These are phyloP conservation scores for Marasmius fiardii DNA, from an alignment of 1,284 basidiomycete species.

Conservation along the genomic window DNA sequence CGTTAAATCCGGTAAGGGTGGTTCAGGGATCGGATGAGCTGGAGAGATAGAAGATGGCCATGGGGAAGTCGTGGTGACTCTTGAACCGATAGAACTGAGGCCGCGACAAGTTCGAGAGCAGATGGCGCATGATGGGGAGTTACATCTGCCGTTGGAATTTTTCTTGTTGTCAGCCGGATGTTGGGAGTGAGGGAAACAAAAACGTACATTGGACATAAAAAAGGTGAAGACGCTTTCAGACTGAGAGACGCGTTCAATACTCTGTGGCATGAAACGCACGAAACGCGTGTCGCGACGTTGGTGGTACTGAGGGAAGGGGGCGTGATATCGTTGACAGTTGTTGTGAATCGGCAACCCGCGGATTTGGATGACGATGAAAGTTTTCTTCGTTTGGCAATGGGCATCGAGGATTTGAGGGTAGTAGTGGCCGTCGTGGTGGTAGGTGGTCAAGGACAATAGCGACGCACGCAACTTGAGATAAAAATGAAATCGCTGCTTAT, in stretches of 20 bases:
- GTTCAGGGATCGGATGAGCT: neutral
- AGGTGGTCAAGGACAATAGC: neutral
- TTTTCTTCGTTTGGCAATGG: neutral
- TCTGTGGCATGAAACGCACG: constrained; percentile 28
- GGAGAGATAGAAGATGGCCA: neutral
- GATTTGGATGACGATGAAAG: too few relatives aligned
- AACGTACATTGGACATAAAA: constrained; percentile 19
- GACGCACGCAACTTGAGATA: too few relatives aligned
- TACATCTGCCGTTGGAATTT: constrained; percentile 23
- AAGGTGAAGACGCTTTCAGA: constrained; percentile 7
- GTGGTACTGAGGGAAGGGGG: too few relatives aligned
- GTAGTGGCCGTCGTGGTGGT: neutral
- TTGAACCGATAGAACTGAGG: constrained; percentile 23
- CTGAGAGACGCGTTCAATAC: constrained; percentile 18
- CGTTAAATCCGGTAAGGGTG: constrained; percentile 25
- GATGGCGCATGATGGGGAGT: constrained; percentile 26
- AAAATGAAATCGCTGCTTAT: neutral
- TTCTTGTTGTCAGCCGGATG: neutral
- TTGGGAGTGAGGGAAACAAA: neutral
- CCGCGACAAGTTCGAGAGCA: constrained; percentile 32
- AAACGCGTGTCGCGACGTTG: constrained; percentile 1
- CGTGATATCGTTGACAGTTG: too few relatives aligned
- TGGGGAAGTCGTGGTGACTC: too few relatives aligned
- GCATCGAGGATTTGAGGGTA: neutral
- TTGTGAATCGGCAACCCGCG: too few relatives aligned